Percentiles rank a stretch among this genome's conserved stretches.
These are phyloP conservation scores for Alnus glutinosa DNA, from an alignment of 306 rosid species.

Conservation along the genomic window DNA sequence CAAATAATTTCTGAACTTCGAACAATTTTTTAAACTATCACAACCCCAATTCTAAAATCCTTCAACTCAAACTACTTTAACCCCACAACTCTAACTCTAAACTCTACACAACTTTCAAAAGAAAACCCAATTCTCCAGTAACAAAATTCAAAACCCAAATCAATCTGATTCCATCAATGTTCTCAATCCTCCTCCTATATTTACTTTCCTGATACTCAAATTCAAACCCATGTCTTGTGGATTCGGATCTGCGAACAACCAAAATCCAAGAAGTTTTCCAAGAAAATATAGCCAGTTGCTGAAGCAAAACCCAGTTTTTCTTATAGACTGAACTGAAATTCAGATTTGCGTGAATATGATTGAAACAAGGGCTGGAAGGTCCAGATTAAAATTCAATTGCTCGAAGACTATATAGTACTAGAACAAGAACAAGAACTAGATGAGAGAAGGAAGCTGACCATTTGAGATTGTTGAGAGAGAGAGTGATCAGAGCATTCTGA, in stretches of 20 bases:
- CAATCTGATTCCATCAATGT: constrained; percentile 22
- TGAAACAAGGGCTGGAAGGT: neutral
- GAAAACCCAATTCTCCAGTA: constrained; percentile 10
- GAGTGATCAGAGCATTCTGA: neutral
- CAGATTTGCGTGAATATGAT: constrained; percentile 1
- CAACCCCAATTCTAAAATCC: constrained; percentile 14
- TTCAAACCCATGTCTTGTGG: neutral
- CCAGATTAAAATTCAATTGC: constrained; percentile 9
- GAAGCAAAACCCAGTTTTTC: constrained; percentile 18
- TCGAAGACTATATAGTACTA: neutral
- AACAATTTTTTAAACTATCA: neutral
- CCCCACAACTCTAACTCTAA: neutral
- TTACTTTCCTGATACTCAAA: no score
- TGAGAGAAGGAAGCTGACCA: neutral
- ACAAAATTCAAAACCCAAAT: constrained; percentile 33
- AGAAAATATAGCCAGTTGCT: neutral
- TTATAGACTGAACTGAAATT: neutral
- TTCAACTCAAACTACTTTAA: neutral
- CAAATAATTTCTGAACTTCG: constrained; percentile 2
- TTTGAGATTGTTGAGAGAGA: neutral
- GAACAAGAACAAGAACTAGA: constrained; percentile 14
- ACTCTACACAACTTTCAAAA: neutral
- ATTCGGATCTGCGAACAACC: constrained; percentile 48
- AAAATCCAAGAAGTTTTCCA: neutral
- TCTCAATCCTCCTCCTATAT: constrained; percentile 1